Evolutionary conservation across 2,329 filamentous ascomycete species (phyloP), one percentile per base, ranked within the genome.

Genomic region (Aspergillus pseudoviridinutans): DNA sequence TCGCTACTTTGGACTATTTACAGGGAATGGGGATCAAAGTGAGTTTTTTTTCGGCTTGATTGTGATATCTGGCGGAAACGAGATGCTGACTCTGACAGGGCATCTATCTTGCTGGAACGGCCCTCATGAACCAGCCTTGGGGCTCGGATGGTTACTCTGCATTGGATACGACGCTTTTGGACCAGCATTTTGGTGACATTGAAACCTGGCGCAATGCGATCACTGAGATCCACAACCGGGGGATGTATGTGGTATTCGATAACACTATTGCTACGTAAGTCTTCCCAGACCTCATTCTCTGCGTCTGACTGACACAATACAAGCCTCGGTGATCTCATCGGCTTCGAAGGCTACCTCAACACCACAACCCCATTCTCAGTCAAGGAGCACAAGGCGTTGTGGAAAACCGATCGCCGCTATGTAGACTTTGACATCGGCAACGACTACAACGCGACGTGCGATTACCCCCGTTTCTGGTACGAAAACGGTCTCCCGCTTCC

Each of bases 221-320:
- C 55, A 74, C 79, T 10, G 83, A 83, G 50, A 84, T 87, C 20
- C 85, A 88, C 64, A 68, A 70, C 1, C 77, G 82, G 28, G 81
- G 78, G 56, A 87, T 88, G 84, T 87, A 86, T 71, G 83, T 87
- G 41, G 75, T 88, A 28, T 69, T 87, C 58, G 85, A 87, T 67
- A 87, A 87, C 64, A 87, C 85, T 1, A 79, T 87, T 67, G 79
- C 82, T 38, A 87, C 85, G 75, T 79, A 70, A 74, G 77, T 71
- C 10, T 17, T 29, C 35, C 3, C 4, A n/a, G 5, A 7, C 14
- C 6, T 3, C 3, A 1, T 27, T 6, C 8, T 17, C n/a, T 20
- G 42, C 3, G 7, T 46, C 3, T 4, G 27, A 56, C 50, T 20
- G 12, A 17, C 27, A n/a, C 8, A n/a, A 14, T 35, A 7, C 10